These are phyloP conservation scores for Phytophthora macrochlamydospora DNA, from an alignment of 352 stramenopile species.

Conservation along the genomic window DNA sequence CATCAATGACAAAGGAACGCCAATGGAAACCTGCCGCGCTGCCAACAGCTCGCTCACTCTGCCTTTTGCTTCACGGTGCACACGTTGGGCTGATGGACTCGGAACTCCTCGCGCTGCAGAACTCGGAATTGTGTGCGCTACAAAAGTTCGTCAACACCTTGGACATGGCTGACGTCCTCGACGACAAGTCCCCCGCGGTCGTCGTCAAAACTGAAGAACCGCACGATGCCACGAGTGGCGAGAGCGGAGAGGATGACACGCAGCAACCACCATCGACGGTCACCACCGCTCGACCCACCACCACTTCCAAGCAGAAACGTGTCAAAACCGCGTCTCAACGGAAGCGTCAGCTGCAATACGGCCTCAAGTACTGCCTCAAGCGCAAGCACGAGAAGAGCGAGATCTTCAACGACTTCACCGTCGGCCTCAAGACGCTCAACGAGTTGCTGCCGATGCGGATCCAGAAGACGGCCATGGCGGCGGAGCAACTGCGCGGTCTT, in stretches of 20 bases:
- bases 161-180: conserved; percentile 35
- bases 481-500: background rate
- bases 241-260: background rate
- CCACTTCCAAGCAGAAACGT: too few species aligned
- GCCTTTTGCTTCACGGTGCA: too few species aligned
- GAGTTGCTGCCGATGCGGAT: background rate
- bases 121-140: background rate
- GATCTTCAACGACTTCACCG: background rate
- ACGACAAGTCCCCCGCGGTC: conserved; percentile 6
- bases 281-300: background rate
- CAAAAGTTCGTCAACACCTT: conserved; percentile 35
- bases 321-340: background rate
- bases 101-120: too few species aligned
- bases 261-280: background rate
- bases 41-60: too few species aligned
- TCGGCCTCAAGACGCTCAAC: background rate
- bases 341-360: conserved; percentile 24
- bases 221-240: conserved; percentile 12
- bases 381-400: conserved; percentile 24
- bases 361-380: conserved; percentile 18
- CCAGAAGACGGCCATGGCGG: background rate
- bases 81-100: too few species aligned
- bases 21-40: too few species aligned
- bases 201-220: conserved; percentile 23
- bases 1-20: too few species aligned